These are phyloP conservation scores for Scutellaria galericulata DNA, from an alignment of 257 asterid species.

Conservation along the genomic window DNA sequence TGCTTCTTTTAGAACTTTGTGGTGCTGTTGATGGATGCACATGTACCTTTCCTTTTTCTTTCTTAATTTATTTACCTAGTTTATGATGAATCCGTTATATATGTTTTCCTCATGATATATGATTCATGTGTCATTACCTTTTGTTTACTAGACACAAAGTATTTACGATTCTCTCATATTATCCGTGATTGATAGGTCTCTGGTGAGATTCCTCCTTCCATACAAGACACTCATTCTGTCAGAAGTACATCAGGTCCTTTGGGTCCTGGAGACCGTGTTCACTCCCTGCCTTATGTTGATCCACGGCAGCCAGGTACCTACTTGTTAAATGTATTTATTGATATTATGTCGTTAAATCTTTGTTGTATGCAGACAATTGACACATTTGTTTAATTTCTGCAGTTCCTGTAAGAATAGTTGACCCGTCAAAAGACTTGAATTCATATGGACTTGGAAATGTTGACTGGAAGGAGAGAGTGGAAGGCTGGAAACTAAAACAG, in stretches of 20 bases:
- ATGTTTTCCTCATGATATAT: conserved; percentile 11
- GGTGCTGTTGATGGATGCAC: conserved; percentile 24
- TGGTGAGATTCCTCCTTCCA: conserved; percentile 79
- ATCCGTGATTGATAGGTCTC: conserved; percentile 55
- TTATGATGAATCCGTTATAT: background rate
- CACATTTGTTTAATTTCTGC: conserved; percentile 30
- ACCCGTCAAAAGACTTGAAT: conserved; percentile 81
- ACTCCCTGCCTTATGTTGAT: conserved; percentile 78
- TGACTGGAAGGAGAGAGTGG: conserved; percentile 97
- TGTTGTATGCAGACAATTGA: conserved; percentile 24
- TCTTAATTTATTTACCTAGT: background rate
- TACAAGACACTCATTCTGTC: conserved; percentile 77
- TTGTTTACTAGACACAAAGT: background rate
- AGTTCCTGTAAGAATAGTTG: conserved; percentile 93
- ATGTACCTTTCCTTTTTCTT: background rate
- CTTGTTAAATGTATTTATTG: background rate
- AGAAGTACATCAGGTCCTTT: conserved; percentile 96
- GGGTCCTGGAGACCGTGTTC: conserved; percentile 86
- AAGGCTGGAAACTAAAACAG: conserved; percentile 83
- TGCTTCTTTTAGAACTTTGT: conserved; percentile 7
- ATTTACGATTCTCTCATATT: conserved; percentile 7
- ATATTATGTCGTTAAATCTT: background rate
- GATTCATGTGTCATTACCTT: background rate
- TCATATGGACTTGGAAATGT: conserved; percentile 87
- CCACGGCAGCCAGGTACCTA: conserved; percentile 88